Percentiles rank a stretch among this genome's conserved stretches.
These are phyloP conservation scores for Blastobotrys proliferans DNA, from an alignment of 1,139 yeast species.

Conservation along the genomic window DNA sequence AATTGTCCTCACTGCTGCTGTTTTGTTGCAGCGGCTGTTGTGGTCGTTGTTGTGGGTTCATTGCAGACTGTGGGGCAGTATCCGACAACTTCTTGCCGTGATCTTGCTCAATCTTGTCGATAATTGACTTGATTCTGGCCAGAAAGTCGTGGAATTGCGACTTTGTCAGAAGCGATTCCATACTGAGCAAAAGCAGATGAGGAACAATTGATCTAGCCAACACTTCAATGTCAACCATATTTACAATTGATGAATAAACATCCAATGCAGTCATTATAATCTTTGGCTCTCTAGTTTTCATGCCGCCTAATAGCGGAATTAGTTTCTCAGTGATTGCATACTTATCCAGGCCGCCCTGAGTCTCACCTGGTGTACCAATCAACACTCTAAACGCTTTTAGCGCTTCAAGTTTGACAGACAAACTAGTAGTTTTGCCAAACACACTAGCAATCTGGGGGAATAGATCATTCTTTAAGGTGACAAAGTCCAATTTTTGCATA, in stretches of 20 bases:
- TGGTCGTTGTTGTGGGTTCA: neutral
- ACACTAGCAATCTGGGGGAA: constrained; percentile 69
- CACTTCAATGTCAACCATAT: constrained; percentile 40
- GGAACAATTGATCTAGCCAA: constrained; percentile 49
- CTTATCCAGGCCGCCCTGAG: constrained; percentile 53
- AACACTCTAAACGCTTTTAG: constrained; percentile 60
- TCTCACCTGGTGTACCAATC: constrained; percentile 44
- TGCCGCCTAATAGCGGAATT: constrained; percentile 65
- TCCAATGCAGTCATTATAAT: constrained; percentile 54
- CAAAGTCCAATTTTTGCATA: constrained; percentile 57
- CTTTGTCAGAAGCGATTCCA: constrained; percentile 43
- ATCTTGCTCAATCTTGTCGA: constrained; percentile 27
- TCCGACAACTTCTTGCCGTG: constrained; percentile 24
- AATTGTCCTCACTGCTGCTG: constrained; percentile 4
- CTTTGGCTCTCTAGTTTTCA: constrained; percentile 73
- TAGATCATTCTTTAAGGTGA: constrained; percentile 66
- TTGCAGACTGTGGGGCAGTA: constrained; percentile 16
- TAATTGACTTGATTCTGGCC: constrained; percentile 19
- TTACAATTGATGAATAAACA: constrained; percentile 44
- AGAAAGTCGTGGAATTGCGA: constrained; percentile 41
- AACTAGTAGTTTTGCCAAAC: constrained; percentile 77
- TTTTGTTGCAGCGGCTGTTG: neutral
- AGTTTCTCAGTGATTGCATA: constrained; percentile 70
- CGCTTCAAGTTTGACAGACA: constrained; percentile 70
- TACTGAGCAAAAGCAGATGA: constrained; percentile 44